phyloP scores from a whole-genome alignment of 192 early-diverging fungal genomes.

The Linnemannia exigua region DNA sequence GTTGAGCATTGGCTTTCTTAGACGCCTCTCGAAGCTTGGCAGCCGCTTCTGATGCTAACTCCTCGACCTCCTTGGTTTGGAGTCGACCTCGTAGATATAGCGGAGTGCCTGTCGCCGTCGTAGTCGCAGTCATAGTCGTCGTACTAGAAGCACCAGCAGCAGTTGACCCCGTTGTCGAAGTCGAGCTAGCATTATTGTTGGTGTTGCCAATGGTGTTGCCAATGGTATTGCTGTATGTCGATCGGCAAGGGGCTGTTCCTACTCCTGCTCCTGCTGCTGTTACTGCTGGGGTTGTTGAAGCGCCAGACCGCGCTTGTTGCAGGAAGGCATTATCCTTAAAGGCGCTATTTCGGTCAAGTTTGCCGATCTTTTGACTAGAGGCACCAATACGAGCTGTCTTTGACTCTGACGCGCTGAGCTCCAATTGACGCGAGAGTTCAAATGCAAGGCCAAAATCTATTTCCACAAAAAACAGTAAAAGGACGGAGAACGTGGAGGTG shows the following conservation, averaged over 20 bases:
- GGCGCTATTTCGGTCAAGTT: slow-evolving; percentile 28
- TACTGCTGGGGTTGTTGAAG: neutral
- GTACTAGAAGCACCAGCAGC: neutral
- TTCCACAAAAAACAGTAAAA: neutral
- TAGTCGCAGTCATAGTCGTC: neutral
- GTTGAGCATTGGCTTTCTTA: slow-evolving; percentile 35
- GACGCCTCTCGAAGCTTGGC: slow-evolving; percentile 31
- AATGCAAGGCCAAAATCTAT: slow-evolving; percentile 31
- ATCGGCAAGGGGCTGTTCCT: neutral
- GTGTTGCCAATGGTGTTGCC: neutral
- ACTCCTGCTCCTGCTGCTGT: neutral
- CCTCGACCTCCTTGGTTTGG: slow-evolving; percentile 19
- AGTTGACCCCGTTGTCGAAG: neutral
- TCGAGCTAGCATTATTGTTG: neutral
- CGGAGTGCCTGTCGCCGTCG: neutral
- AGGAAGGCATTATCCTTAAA: slow-evolving; percentile 50
- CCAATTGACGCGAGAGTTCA: slow-evolving; percentile 38
- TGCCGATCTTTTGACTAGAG: neutral
- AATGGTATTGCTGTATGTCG: neutral
- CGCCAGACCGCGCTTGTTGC: neutral
- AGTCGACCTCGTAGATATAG: slow-evolving; percentile 7
- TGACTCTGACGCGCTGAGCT: neutral
- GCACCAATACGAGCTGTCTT: neutral
- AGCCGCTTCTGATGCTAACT: neutral
- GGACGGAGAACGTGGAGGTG: too few species aligned